Conservation (phyloP, 2,329 filamentous ascomycete species). For the Hypoxylon sp. region DNA sequence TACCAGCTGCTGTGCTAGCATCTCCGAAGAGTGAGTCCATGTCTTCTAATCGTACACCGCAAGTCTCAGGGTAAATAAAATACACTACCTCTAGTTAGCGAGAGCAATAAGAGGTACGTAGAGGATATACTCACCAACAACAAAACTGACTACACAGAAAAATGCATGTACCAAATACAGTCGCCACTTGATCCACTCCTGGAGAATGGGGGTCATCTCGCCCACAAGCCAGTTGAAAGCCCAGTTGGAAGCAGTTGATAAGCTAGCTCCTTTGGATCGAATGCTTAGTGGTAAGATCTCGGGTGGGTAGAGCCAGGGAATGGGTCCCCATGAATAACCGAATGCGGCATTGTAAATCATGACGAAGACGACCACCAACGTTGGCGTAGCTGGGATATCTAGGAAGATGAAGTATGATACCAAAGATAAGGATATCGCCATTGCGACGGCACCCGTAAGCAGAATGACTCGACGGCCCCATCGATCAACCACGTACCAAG, state of each 20-base stretch:
- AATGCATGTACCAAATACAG: slow-evolving; percentile 96
- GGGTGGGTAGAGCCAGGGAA: slow-evolving; percentile 98
- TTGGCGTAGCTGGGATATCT: slow-evolving; percentile 82
- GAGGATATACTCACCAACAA: slow-evolving; percentile 80
- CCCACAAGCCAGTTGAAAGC: slow-evolving; percentile 98
- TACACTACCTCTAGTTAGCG: slow-evolving; percentile 75
- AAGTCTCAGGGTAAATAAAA: slow-evolving; percentile 97
- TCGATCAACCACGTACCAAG: slow-evolving; percentile 95
- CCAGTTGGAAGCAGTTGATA: slow-evolving; percentile 98
- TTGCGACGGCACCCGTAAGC: slow-evolving; percentile 88
- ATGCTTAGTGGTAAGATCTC: slow-evolving; percentile 98
- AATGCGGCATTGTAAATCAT: slow-evolving; percentile 99
- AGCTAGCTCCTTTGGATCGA: slow-evolving; percentile 93
- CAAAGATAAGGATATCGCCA: slow-evolving; percentile 87
- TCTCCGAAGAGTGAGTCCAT: slow-evolving; percentile 97
- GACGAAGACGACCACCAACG: slow-evolving; percentile 91
- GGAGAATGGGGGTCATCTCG: slow-evolving; percentile 92
- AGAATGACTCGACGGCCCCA: slow-evolving; percentile 93
- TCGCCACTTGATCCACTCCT: slow-evolving; percentile 93
- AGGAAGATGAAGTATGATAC: slow-evolving; percentile 98
- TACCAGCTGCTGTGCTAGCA: slow-evolving; percentile 83
- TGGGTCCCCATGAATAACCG: slow-evolving; percentile 94
- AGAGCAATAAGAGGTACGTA: not conserved
- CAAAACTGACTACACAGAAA: slow-evolving; percentile 95
- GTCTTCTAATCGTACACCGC: slow-evolving; percentile 93